A percentile compares a stretch with the other conserved stretches of the same genome.
These are phyloP conservation scores for Russula emetica DNA, from an alignment of 768 basidiomycete species.

Conservation along the genomic window DNA sequence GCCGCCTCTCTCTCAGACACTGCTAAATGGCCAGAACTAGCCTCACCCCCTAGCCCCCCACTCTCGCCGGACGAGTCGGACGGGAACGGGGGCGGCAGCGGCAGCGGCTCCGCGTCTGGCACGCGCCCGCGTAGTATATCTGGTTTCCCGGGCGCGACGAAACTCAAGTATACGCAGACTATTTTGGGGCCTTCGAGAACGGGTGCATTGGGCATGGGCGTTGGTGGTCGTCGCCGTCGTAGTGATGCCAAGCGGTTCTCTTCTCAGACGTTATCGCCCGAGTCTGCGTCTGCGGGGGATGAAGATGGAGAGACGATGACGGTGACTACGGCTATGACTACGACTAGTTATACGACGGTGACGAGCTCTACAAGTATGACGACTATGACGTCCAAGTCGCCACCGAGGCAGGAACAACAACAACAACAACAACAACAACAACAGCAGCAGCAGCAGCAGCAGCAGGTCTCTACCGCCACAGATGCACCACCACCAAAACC, in stretches of 20 bases:
- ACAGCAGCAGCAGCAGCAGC: slow-evolving; percentile 11
- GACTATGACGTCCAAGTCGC: slow-evolving; percentile 10
- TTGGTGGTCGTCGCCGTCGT: slow-evolving; percentile 43
- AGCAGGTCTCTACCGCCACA: neutral
- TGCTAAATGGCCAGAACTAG: slow-evolving; percentile 83
- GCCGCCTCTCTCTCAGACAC: slow-evolving; percentile 75
- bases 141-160: slow-evolving; percentile 47
- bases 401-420: slow-evolving; percentile 14
- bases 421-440: neutral
- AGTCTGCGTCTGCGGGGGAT: slow-evolving; percentile 10
- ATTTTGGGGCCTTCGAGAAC: slow-evolving; percentile 71
- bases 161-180: slow-evolving; percentile 81
- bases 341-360: neutral
- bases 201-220: slow-evolving; percentile 73
- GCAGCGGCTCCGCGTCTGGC: slow-evolving; percentile 28
- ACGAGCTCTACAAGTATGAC: neutral
- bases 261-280: neutral
- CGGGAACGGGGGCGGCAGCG: slow-evolving; percentile 18
- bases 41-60: slow-evolving; percentile 62
- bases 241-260: neutral
- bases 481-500: slow-evolving; percentile 36
- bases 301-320: neutral
- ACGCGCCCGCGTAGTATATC: slow-evolving; percentile 29
- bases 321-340: neutral
- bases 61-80: slow-evolving; percentile 66